A percentile compares a stretch with the other conserved stretches of the same genome.
phyloP scores from a whole-genome alignment of 2,329 filamentous ascomycete genomes.

The Plenodomus tracheiphilus region DNA sequence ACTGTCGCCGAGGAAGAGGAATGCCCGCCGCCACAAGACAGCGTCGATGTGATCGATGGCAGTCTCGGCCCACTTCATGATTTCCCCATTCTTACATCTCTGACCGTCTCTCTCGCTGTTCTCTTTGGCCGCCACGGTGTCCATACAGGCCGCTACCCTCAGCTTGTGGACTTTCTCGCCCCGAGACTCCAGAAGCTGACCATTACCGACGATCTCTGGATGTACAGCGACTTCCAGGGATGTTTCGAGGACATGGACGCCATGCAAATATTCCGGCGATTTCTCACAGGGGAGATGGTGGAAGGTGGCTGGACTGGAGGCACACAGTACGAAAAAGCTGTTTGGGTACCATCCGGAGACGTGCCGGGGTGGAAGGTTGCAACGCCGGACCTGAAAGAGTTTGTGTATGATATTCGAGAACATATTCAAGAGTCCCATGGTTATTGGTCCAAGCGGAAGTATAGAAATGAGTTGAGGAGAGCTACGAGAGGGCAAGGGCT shows the following conservation, averaged over 20 bases:
- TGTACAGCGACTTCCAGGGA: neutral
- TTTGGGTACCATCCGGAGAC: neutral
- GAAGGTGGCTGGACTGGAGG: neutral
- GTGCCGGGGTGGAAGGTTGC: conserved; percentile 4
- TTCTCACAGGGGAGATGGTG: neutral
- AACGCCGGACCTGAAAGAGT: conserved; percentile 2
- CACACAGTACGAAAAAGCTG: neutral
- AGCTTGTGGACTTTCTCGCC: neutral
- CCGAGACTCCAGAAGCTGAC: neutral
- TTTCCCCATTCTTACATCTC: neutral
- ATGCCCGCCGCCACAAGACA: neutral
- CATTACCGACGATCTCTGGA: conserved; percentile 4
- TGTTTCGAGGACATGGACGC: conserved; percentile 2
- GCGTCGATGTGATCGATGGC: neutral
- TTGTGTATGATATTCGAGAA: conserved; percentile 4
- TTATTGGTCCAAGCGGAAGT: neutral
- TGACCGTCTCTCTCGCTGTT: neutral
- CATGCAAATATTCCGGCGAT: neutral
- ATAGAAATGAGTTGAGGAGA: neutral
- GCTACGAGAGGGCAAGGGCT: neutral
- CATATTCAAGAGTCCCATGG: neutral
- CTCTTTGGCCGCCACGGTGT: neutral
- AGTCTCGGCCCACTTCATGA: conserved; percentile 1
- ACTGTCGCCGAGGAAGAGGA: neutral
- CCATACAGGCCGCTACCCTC: neutral